Conservation (phyloP, 306 rosid genomes). For the Echinosophora koreensis region DNA sequence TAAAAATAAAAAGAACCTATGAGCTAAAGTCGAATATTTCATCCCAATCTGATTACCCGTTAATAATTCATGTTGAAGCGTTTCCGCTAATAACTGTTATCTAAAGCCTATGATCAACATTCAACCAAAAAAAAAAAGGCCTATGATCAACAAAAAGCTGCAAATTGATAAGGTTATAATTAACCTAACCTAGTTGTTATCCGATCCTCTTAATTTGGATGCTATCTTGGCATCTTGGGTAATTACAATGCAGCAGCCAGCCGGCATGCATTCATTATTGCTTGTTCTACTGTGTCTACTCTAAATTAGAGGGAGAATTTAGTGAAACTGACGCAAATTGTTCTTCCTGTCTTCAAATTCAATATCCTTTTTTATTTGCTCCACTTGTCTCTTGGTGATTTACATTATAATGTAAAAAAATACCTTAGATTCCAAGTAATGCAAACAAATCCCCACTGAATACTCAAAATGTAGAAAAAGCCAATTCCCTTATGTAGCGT, state of each 20-base stretch:
- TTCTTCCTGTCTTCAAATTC: constrained; percentile 2
- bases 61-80: no score
- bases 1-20: no score
- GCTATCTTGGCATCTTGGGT: neutral
- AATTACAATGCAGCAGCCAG: neutral
- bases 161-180: neutral
- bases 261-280: neutral
- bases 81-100: no score
- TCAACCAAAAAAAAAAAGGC: no score
- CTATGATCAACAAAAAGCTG: neutral
- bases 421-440: constrained; percentile 29
- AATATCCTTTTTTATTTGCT: constrained; percentile 5
- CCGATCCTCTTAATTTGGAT: neutral
- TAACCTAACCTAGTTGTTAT: neutral
- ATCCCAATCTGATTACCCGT: no score
- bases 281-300: neutral
- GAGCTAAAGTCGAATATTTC: no score
- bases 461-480: constrained; percentile 24
- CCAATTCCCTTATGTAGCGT: no score
- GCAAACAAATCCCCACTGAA: neutral
- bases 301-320: neutral
- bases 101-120: no score
- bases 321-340: neutral
- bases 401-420: constrained; percentile 17
- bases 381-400: constrained; percentile 13